Evolutionary conservation across 1,139 yeast species (phyloP).

Genomic region (Wickerhamiella pararugosa): DNA sequence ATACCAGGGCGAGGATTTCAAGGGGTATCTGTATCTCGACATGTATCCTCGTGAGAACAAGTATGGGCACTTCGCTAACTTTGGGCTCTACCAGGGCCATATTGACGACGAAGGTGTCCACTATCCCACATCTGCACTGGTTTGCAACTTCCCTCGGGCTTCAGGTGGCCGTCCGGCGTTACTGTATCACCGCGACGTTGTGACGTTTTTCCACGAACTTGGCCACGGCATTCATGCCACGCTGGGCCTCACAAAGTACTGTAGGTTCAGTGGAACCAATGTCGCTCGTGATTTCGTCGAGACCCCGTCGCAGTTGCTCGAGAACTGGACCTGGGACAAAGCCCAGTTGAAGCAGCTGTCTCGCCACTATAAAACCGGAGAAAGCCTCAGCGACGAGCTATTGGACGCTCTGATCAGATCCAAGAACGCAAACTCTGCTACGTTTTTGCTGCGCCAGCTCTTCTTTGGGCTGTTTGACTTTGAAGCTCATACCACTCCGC

Average conservation of each 20-base stretch:
- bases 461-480: constrained; percentile 68
- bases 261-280: constrained; percentile 59
- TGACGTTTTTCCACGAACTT: constrained; percentile 76
- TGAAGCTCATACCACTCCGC: constrained; percentile 43
- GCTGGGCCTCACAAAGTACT: constrained; percentile 47
- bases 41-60: constrained; percentile 77
- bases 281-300: constrained; percentile 80
- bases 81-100: constrained; percentile 47
- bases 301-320: constrained; percentile 81
- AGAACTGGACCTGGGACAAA: constrained; percentile 76
- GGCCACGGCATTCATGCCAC: constrained; percentile 82
- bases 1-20: constrained; percentile 49
- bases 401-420: constrained; percentile 47
- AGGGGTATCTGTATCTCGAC: constrained; percentile 70
- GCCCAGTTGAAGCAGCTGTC: constrained; percentile 43
- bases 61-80: constrained; percentile 78
- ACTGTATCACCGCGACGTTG: constrained; percentile 63
- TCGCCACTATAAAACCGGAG: constrained; percentile 46
- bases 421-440: constrained; percentile 63
- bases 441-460: constrained; percentile 56
- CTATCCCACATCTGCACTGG: constrained; percentile 61
- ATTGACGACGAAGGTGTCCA: constrained; percentile 15
- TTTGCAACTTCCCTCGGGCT: constrained; percentile 75
- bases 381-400: constrained; percentile 41
- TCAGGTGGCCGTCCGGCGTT: constrained; percentile 56